Evolutionary conservation across 805 yeast genomes (phyloP).

Genomic region (Candida tallmaniae): DNA sequence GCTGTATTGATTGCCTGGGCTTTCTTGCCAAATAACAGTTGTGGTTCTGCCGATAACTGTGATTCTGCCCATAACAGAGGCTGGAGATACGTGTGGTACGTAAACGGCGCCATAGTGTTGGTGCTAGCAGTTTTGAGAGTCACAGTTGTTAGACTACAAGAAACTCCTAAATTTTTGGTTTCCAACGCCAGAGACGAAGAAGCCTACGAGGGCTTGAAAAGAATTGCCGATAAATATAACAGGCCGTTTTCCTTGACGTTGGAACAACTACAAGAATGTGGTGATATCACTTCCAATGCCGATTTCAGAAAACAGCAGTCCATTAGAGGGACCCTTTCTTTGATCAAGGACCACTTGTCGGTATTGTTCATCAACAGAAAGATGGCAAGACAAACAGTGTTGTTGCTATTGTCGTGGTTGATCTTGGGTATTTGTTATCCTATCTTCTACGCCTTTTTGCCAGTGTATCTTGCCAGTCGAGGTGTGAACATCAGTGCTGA

Average conservation of each 20-base stretch:
- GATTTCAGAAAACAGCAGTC: conserved; percentile 18
- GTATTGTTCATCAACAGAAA: conserved; percentile 41
- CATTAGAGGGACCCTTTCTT: conserved; percentile 17
- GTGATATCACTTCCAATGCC: conserved; percentile 26
- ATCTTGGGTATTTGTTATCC: conserved; percentile 54
- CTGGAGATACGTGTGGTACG: conserved; percentile 55
- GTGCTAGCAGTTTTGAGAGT: conserved; percentile 33
- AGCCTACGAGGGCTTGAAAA: conserved; percentile 39
- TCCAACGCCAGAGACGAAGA: conserved; percentile 50
- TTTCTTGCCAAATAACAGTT: conserved; percentile 45
- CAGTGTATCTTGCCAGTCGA: conserved; percentile 46
- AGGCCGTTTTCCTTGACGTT: conserved; percentile 40
- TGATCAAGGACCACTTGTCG: conserved; percentile 31
- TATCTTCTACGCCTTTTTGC: conserved; percentile 49
- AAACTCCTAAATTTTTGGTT: conserved; percentile 55
- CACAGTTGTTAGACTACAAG: conserved; percentile 34
- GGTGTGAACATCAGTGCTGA: conserved; percentile 45
- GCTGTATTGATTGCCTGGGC: conserved; percentile 55
- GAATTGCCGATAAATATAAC: conserved; percentile 45
- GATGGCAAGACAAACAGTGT: conserved; percentile 37
- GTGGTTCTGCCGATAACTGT: conserved; percentile 37
- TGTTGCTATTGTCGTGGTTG: conserved; percentile 46
- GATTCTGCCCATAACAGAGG: conserved; percentile 49
- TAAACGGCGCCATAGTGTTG: conserved; percentile 46
- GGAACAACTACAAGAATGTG: conserved; percentile 43